phyloP scores from a whole-genome alignment of 1,284 basidiomycete genomes.

The Boletus semigastroideus region DNA sequence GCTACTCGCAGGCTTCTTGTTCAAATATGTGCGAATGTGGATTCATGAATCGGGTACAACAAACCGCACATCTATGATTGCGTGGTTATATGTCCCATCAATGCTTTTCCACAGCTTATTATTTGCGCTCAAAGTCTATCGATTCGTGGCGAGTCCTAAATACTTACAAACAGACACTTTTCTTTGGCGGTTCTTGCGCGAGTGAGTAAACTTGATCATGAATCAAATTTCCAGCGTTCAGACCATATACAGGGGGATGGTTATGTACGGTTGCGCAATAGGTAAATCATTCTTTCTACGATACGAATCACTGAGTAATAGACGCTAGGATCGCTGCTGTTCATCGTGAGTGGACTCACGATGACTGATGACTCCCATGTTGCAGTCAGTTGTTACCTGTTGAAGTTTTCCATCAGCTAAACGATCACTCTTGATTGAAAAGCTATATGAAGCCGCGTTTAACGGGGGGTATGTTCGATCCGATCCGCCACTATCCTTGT shows the following conservation, averaged over 20 bases:
- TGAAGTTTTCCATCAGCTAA: too few relatives aligned
- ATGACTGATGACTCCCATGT: slow-evolving; percentile 6
- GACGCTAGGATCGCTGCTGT: slow-evolving; percentile 17
- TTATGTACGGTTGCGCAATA: slow-evolving; percentile 18
- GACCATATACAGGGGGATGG: slow-evolving; percentile 15
- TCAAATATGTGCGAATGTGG: too few relatives aligned
- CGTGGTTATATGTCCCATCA: slow-evolving; percentile 18
- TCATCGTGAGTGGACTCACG: slow-evolving; percentile 12
- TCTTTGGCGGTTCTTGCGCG: slow-evolving; percentile 20
- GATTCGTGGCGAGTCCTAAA: slow-evolving; percentile 18
- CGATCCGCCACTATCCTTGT: background rate
- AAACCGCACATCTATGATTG: background rate
- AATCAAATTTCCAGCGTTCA: too few relatives aligned
- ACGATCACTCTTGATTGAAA: background rate
- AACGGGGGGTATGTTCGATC: slow-evolving; percentile 12
- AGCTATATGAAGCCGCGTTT: slow-evolving; percentile 17
- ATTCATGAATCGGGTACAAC: too few relatives aligned
- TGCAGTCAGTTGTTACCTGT: slow-evolving; percentile 8
- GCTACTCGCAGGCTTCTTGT: slow-evolving; percentile 1
- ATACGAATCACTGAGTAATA: background rate
- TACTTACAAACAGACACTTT: slow-evolving; percentile 12
- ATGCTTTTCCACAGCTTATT: slow-evolving; percentile 19
- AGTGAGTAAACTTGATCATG: slow-evolving; percentile 9
- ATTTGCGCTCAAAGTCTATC: slow-evolving; percentile 5
- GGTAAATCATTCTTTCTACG: background rate